Evolutionary conservation across 1,284 basidiomycete species (phyloP), one percentile per base, ranked within the genome.

Genomic region (Meira miltonrushii): DNA sequence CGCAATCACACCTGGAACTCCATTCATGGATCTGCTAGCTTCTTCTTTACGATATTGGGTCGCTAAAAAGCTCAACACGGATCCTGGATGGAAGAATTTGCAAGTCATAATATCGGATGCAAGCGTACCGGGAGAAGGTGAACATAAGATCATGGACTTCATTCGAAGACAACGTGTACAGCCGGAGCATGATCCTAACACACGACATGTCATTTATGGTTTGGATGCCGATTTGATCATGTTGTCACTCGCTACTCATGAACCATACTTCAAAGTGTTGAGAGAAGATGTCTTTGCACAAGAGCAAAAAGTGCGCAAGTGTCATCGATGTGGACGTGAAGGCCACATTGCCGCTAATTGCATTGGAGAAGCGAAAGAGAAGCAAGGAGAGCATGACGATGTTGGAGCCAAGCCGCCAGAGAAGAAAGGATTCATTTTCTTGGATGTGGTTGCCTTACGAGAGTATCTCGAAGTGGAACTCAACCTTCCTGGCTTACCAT

Each of bases 91-190:
- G 95, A 92, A 91, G 78, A 61, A 71, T 47, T 55, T 67, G 19
- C 58, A 97, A 82, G 89, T 99, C 64, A 87, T 98, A 67, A 91
- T 99, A 62, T 98, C 95, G 1, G 95, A 98, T 71, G 91, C 94
- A 1, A 88, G 89, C 58, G 95, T 98, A 10, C 94, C 94, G 1
- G 94, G 94, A 66, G 95, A 99, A 80, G 95, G 95, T 76, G 95
- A 99, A 79, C 95, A 99, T 81, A 99, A 99, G 82, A 97, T 99
- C 69, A 97, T 99, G 91, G 95, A 98, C 77, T 96, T 86, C 79
- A 95, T 99, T 67, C 84, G 95, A 60, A 84, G 93, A 51, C 92
- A 96, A 74, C 85, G 95, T 52, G 83, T 84, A 50, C 89, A 95
- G 74, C 84, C 86, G 38, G 87, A 87, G 11, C 88, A 97, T 81